phyloP scores from a whole-genome alignment of 352 stramenopile genomes.

The Phytophthora sojae region DNA sequence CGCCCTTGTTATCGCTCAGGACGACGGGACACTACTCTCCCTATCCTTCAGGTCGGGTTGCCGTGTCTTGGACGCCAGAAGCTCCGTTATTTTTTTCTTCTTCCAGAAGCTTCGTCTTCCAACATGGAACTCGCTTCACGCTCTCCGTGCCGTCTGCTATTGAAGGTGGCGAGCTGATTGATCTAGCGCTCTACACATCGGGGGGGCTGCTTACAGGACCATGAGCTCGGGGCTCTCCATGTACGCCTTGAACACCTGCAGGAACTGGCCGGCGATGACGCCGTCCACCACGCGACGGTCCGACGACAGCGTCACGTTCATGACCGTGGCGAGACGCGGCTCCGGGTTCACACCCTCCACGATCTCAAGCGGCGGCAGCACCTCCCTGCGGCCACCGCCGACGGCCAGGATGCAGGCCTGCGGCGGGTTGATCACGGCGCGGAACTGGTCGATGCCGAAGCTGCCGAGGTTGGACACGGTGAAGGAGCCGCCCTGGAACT shows the following conservation, averaged over 20 bases:
- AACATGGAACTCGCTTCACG: constrained; percentile 19
- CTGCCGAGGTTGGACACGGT: constrained; percentile 98
- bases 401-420: constrained; percentile 99
- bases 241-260: constrained; percentile 97
- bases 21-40: constrained; percentile 27
- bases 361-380: constrained; percentile 71
- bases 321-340: constrained; percentile 91
- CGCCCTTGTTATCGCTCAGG: constrained; percentile 38
- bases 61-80: constrained; percentile 2
- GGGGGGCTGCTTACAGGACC: constrained; percentile 53
- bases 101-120: constrained; percentile 10
- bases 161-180: constrained; percentile 28
- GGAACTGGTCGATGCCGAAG: constrained; percentile 99
- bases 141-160: constrained; percentile 33
- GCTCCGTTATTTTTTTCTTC: neutral
- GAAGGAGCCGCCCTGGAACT: constrained; percentile 99
- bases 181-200: constrained; percentile 38
- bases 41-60: constrained; percentile 18
- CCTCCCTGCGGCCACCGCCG: constrained; percentile 91
- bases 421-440: constrained; percentile 98
- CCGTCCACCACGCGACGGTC: constrained; percentile 98
- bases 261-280: constrained; percentile 95
- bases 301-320: constrained; percentile 96
- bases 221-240: constrained; percentile 95
- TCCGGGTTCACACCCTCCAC: constrained; percentile 71